phyloP scores from a whole-genome alignment of 2,329 filamentous ascomycete species.

The Fusarium pseudocircinatum region DNA sequence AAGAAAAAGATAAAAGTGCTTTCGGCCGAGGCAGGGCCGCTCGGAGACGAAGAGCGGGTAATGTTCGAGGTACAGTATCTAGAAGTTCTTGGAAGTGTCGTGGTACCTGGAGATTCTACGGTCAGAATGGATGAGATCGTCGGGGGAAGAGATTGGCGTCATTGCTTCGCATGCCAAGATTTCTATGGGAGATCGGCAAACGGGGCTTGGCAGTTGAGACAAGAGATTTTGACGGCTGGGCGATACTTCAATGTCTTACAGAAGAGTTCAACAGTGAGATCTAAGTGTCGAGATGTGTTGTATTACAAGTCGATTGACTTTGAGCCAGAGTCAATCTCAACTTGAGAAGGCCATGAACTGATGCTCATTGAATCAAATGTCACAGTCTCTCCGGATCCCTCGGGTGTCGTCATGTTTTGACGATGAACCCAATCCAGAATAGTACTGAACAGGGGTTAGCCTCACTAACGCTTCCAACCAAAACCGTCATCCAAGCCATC shows the following conservation, averaged over 20 bases:
- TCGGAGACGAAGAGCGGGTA: slow-evolving; percentile 5
- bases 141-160: neutral
- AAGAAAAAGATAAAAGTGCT: neutral
- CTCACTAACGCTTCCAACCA: neutral
- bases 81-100: neutral
- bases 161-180: slow-evolving; percentile 15
- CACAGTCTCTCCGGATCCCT: slow-evolving; percentile 13
- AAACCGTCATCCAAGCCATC: neutral
- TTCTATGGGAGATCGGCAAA: slow-evolving; percentile 20
- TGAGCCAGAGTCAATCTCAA: neutral
- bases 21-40: slow-evolving; percentile 36
- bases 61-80: neutral
- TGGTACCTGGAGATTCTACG: neutral
- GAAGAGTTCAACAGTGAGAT: too few relatives aligned
- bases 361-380: neutral
- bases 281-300: neutral
- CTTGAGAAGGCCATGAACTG: neutral
- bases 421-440: neutral
- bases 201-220: slow-evolving; percentile 1
- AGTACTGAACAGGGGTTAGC: neutral
- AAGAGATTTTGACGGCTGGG: slow-evolving; percentile 2
- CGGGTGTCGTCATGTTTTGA: slow-evolving; percentile 24
- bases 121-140: neutral
- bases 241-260: neutral
- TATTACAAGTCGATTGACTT: neutral